Evolutionary conservation across 108 stramenopile genomes (phyloP).

Genomic region (Skeletonema tropicum): DNA sequence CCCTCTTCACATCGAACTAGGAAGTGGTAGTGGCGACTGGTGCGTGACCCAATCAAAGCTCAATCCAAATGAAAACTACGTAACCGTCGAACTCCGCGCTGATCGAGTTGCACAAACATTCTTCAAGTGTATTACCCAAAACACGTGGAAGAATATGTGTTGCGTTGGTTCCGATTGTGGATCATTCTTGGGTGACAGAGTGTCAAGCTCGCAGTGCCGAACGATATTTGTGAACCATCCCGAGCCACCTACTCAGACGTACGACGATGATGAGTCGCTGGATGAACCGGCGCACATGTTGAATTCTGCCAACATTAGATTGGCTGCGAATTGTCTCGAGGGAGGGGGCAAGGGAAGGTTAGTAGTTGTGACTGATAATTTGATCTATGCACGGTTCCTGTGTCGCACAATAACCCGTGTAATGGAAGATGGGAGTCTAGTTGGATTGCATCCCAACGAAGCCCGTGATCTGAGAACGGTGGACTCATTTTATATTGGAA

Average conservation of each 20-base stretch:
- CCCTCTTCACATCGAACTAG: slow-evolving; percentile 77
- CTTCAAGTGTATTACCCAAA: slow-evolving; percentile 45
- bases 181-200: slow-evolving; percentile 60
- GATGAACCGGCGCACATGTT: slow-evolving; percentile 88
- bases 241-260: slow-evolving; percentile 89
- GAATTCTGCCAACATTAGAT: slow-evolving; percentile 48
- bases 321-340: slow-evolving; percentile 60
- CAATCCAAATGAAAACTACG: slow-evolving; percentile 64
- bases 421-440: slow-evolving; percentile 33
- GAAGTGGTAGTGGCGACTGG: slow-evolving; percentile 87
- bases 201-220: slow-evolving; percentile 46
- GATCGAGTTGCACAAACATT: slow-evolving; percentile 84
- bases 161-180: slow-evolving; percentile 80
- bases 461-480: slow-evolving; percentile 29
- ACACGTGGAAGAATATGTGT: slow-evolving; percentile 63
- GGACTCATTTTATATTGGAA: slow-evolving; percentile 13
- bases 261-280: slow-evolving; percentile 44
- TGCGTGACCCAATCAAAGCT: slow-evolving; percentile 63
- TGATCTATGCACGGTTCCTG: slow-evolving; percentile 72
- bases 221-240: slow-evolving; percentile 86
- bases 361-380: slow-evolving; percentile 84
- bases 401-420: slow-evolving; percentile 62
- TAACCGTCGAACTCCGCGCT: slow-evolving; percentile 80
- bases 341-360: slow-evolving; percentile 42
- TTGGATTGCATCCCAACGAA: slow-evolving; percentile 21